These are phyloP conservation scores for Penicillium robsamsonii DNA, from an alignment of 495 filamentous ascomycete species.

Conservation along the genomic window DNA sequence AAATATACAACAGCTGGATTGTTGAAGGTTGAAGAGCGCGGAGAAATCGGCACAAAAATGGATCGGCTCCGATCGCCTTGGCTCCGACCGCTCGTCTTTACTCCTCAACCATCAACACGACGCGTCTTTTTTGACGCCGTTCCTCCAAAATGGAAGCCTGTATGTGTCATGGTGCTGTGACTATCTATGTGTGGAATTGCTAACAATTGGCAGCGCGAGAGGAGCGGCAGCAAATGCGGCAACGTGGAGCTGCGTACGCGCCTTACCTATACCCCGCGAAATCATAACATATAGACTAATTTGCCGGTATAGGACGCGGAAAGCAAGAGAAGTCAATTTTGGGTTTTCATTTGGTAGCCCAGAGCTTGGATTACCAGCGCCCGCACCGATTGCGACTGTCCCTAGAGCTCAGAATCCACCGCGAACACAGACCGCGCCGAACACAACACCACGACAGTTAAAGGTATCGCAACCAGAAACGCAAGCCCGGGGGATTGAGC, in stretches of 20 bases:
- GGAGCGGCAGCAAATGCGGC: conserved; percentile 57
- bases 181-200: neutral
- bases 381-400: conserved; percentile 19
- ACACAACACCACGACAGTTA: conserved; percentile 12
- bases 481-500: conserved; percentile 6
- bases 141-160: conserved; percentile 44
- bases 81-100: conserved; percentile 24
- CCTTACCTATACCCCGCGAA: conserved; percentile 32
- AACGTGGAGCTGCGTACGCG: conserved; percentile 58
- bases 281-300: conserved; percentile 27
- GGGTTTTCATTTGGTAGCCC: conserved; percentile 49
- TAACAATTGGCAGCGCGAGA: conserved; percentile 46
- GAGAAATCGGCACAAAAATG: conserved; percentile 35
- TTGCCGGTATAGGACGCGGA: conserved; percentile 37
- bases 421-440: conserved; percentile 16
- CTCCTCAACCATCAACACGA: conserved; percentile 28
- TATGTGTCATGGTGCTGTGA: conserved; percentile 22
- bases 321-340: conserved; percentile 49
- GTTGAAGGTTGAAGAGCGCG: conserved; percentile 15
- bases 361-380: conserved; percentile 7
- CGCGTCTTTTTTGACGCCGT: conserved; percentile 40
- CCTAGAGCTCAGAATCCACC: conserved; percentile 22
- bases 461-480: conserved; percentile 14
- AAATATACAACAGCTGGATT: conserved; percentile 1
- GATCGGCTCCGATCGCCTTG: conserved; percentile 25